Percentiles rank a stretch among this genome's conserved stretches.
Conservation (phyloP, 2,329 filamentous ascomycete species). For the Pseudogymnoascus sp. region DNA sequence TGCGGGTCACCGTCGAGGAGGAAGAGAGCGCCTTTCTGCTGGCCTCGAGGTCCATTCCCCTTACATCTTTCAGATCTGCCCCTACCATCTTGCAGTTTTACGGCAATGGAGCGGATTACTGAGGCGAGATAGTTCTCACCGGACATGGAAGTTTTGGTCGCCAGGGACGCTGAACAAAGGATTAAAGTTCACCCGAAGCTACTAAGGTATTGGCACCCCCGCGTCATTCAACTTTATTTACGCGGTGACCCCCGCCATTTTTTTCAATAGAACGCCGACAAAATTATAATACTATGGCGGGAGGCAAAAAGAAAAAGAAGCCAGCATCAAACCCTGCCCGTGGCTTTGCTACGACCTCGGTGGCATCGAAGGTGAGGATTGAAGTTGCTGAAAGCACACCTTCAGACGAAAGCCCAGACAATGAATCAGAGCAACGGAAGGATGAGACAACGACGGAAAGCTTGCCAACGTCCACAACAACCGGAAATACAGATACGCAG, state of each 20-base stretch:
- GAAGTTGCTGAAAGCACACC: constrained; percentile 41
- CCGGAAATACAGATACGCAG: constrained; percentile 22
- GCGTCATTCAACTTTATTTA: constrained; percentile 10
- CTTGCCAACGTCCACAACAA: constrained; percentile 15
- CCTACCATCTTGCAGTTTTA: constrained; percentile 38
- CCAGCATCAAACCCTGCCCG: constrained; percentile 76
- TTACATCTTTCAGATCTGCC: constrained; percentile 34
- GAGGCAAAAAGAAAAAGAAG: constrained; percentile 79
- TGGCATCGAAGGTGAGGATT: constrained; percentile 71
- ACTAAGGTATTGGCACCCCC: constrained; percentile 8
- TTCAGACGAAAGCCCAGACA: constrained; percentile 15
- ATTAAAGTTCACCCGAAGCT: constrained; percentile 8
- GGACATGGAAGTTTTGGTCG: constrained; percentile 4
- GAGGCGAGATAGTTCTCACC: neutral
- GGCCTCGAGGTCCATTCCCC: constrained; percentile 48
- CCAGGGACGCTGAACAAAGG: constrained; percentile 3
- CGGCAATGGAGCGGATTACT: neutral
- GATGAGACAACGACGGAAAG: constrained; percentile 1
- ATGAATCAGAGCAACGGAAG: constrained; percentile 12
- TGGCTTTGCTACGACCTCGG: constrained; percentile 88
- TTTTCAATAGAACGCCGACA: constrained; percentile 4
- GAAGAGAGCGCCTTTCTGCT: constrained; percentile 48
- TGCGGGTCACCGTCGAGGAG: constrained; percentile 53
- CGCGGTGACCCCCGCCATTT: constrained; percentile 8
- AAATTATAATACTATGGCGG: constrained; percentile 34